Evolutionary conservation across 495 filamentous ascomycete species (phyloP).

Genomic region (Lasiosphaeria miniovina): DNA sequence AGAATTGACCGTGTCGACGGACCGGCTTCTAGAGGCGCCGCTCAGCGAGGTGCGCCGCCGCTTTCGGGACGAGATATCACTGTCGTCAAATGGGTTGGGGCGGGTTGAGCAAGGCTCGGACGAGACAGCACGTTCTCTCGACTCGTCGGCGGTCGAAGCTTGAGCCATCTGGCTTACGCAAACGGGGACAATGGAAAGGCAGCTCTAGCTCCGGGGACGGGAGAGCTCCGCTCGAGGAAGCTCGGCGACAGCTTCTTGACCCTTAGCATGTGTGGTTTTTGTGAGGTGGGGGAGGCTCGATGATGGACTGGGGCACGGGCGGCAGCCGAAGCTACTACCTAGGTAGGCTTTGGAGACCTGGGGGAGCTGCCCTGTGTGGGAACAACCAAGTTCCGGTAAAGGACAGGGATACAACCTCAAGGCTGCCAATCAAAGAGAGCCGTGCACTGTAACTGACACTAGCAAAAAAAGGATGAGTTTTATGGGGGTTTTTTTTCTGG

Average conservation of each 20-base stretch:
- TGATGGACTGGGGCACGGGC: constrained; percentile 3
- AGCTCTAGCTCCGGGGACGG: constrained; percentile 27
- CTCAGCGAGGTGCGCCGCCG: constrained; percentile 47
- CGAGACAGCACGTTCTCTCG: constrained; percentile 55
- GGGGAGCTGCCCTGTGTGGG: too few species aligned
- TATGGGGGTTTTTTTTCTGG: too few species aligned
- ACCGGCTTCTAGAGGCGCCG: constrained; percentile 40
- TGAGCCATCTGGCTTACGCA: constrained; percentile 52
- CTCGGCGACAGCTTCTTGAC: constrained; percentile 35
- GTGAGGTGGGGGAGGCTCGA: constrained; percentile 5
- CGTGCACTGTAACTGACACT: too few species aligned
- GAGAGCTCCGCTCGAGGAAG: constrained; percentile 34
- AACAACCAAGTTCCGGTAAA: too few species aligned
- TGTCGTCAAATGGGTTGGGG: constrained; percentile 55
- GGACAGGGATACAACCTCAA: too few species aligned
- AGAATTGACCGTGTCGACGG: constrained; percentile 37
- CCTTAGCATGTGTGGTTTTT: constrained; percentile 34
- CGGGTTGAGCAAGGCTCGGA: constrained; percentile 59
- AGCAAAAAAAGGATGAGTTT: too few species aligned
- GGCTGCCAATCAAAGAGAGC: too few species aligned
- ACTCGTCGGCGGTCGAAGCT: constrained; percentile 46
- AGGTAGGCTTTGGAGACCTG: too few species aligned
- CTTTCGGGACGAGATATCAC: constrained; percentile 50
- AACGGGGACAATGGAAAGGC: constrained; percentile 20
- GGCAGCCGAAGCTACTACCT: constrained; percentile 5